Base-by-base conservation (phyloP, 192 early-diverging fungal species). In the Podila clonocystis region DNA sequence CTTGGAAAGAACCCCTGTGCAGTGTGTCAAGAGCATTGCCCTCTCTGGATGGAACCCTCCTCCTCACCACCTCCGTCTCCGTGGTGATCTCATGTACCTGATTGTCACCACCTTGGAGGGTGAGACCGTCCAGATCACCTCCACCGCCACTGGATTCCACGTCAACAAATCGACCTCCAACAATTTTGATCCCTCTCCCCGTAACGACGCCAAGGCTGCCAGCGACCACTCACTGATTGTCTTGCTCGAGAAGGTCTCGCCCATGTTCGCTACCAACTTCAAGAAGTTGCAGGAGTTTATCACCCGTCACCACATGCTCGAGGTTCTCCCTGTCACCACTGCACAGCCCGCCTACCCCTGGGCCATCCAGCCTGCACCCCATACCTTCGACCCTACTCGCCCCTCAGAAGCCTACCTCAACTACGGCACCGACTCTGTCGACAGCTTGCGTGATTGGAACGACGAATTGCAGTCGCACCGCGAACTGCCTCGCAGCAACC, bases 21-120 rank as follows among this genome's bases (percentile, higher is more conserved):
- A 91, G 73, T 94, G 93, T 62, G 65, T 94, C 63, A 92, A 91
- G 65, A 90, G 89, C 62, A 77, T 99, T 64, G 77, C 89, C 19
- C 73, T 97, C 28, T 98, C 97, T 64, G 89, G 91, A 30, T 98
- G 97, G 97, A 99, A 98, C 82, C 97, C 97, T 28, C 93, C 95
- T 17, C 92, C 95, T 9, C 89, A 89, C 38, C 79, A 91, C 62
- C 90, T 91, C 36, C 89, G 91, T 61, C 84, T 93, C 29, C 88
- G 87, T 75, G 94, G 92, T n/a, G 96, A 99, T 74, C 87, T 98
- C 64, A 67, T 99, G 65, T 99, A 99, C 80, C 73, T 99, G 62
- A 87, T 84, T n/a, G 91, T 93, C 12, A 91, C 88, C 22, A 98
- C 96, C n/a, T 76, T 97, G 38, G 97, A 98, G 80, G 89, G 88